These are phyloP conservation scores for Aspergillus carlsbadensis DNA, from an alignment of 495 filamentous ascomycete genomes.

Conservation along the genomic window DNA sequence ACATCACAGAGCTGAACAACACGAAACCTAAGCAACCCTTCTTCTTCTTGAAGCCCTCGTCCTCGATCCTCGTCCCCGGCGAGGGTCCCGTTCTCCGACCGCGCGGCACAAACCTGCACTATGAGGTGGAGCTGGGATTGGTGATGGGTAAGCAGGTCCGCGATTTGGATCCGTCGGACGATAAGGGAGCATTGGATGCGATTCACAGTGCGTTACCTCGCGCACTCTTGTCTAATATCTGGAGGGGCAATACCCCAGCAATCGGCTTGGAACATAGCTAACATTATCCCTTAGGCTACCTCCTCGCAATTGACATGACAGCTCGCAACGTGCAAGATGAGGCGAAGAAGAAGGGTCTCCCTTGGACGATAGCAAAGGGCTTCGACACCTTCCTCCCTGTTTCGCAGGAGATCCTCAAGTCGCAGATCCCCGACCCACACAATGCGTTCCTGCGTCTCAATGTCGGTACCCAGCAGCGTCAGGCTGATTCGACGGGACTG, in stretches of 20 bases:
- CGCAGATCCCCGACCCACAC: conserved; percentile 80
- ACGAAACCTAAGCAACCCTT: conserved; percentile 85
- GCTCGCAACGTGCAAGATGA: conserved; percentile 90
- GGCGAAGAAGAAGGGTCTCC: conserved; percentile 95
- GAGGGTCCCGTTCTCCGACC: conserved; percentile 83
- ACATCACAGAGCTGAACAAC: conserved; percentile 90
- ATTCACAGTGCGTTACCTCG: conserved; percentile 43
- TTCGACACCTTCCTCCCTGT: conserved; percentile 97
- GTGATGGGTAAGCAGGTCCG: conserved; percentile 76
- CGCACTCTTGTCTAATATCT: not conserved
- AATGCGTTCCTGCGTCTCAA: conserved; percentile 78
- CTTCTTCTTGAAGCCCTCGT: conserved; percentile 96
- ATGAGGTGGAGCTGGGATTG: conserved; percentile 91
- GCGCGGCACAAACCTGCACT: conserved; percentile 78
- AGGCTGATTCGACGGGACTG: conserved; percentile 81
- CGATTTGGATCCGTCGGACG: conserved; percentile 66
- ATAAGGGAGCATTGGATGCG: conserved; percentile 50
- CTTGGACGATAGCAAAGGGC: conserved; percentile 93
- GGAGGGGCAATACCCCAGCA: too few species aligned
- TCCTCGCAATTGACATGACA: conserved; percentile 90
- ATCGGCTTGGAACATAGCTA: not conserved
- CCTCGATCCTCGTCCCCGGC: conserved; percentile 73
- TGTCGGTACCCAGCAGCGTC: conserved; percentile 71
- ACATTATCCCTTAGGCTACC: conserved; percentile 58
- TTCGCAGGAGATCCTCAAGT: conserved; percentile 72